phyloP scores from a whole-genome alignment of 495 filamentous ascomycete genomes.

The Penicillium flavigenum region DNA sequence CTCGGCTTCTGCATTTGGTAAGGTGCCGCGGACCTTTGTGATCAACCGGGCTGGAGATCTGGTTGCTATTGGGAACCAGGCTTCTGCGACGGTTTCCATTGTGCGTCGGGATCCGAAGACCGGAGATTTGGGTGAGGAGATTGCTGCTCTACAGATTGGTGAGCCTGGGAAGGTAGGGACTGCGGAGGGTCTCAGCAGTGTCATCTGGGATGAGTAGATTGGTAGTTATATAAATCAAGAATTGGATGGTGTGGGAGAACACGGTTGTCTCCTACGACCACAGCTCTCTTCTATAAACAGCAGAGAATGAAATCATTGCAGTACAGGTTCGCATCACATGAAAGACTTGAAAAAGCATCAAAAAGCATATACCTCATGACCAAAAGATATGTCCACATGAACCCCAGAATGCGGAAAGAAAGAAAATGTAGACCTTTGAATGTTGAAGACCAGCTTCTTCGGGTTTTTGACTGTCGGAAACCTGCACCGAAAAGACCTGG shows the following conservation, averaged over 20 bases:
- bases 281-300: slow-evolving; percentile 12
- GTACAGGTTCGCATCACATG: slow-evolving; percentile 21
- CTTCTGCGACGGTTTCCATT: slow-evolving; percentile 57
- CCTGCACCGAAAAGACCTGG: slow-evolving; percentile 22
- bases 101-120: slow-evolving; percentile 55
- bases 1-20: slow-evolving; percentile 56
- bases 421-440: slow-evolving; percentile 16
- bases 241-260: background rate
- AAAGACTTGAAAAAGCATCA: slow-evolving; percentile 7
- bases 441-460: slow-evolving; percentile 30
- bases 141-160: slow-evolving; percentile 44
- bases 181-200: slow-evolving; percentile 50
- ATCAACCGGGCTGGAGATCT: slow-evolving; percentile 62
- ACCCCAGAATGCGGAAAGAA: slow-evolving; percentile 24
- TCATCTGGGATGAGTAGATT: slow-evolving; percentile 59
- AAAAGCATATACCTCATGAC: slow-evolving; percentile 20
- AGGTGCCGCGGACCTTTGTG: slow-evolving; percentile 62
- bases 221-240: slow-evolving; percentile 6
- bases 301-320: slow-evolving; percentile 10
- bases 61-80: slow-evolving; percentile 63
- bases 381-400: slow-evolving; percentile 7
- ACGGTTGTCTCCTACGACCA: background rate
- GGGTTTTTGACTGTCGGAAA: slow-evolving; percentile 20
- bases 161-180: slow-evolving; percentile 39
- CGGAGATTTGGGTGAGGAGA: slow-evolving; percentile 53